Percentiles rank a stretch among this genome's conserved stretches.
These are phyloP conservation scores for Osmozyma mogii DNA, from an alignment of 805 yeast genomes.

Conservation along the genomic window DNA sequence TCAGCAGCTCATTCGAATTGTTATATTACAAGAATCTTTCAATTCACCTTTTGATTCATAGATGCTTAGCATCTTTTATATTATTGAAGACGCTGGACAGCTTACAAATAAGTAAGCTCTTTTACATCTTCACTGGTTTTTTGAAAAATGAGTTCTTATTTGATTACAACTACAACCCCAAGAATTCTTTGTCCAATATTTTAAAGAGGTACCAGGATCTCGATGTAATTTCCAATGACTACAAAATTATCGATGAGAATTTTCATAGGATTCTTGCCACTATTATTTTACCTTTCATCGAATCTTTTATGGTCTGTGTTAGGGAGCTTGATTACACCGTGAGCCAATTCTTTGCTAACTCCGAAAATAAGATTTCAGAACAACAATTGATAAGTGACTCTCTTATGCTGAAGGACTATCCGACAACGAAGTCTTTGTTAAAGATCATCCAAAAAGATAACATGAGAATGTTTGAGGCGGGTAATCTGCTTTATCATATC, in stretches of 20 bases:
- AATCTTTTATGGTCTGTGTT: constrained; percentile 24
- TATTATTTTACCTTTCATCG: constrained; percentile 27
- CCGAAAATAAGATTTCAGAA: constrained; percentile 11
- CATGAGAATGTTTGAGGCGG: constrained; percentile 9
- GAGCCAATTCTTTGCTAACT: constrained; percentile 6
- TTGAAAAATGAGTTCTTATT: constrained; percentile 36
- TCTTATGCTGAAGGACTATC: constrained; percentile 15
- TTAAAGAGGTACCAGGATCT: constrained; percentile 12
- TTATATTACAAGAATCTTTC: constrained; percentile 51
- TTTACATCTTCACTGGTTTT: constrained; percentile 29
- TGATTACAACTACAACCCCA: constrained; percentile 28
- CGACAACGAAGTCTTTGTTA: constrained; percentile 11
- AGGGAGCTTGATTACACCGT: constrained; percentile 11
- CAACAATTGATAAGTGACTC: constrained; percentile 18
- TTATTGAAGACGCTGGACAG: constrained; percentile 5
- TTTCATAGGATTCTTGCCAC: constrained; percentile 20
- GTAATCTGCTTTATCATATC: constrained; percentile 11
- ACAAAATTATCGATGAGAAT: constrained; percentile 15
- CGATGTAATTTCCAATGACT: constrained; percentile 12
- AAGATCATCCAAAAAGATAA: constrained; percentile 11
- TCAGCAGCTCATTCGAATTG: constrained; percentile 46
- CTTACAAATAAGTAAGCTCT: constrained; percentile 19
- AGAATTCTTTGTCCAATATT: constrained; percentile 21
- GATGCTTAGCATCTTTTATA: constrained; percentile 47
- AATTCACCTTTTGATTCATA: constrained; percentile 46